Base-by-base conservation (phyloP, 2,329 filamentous ascomycete genomes). In the Zasmidium citrigriseum region DNA sequence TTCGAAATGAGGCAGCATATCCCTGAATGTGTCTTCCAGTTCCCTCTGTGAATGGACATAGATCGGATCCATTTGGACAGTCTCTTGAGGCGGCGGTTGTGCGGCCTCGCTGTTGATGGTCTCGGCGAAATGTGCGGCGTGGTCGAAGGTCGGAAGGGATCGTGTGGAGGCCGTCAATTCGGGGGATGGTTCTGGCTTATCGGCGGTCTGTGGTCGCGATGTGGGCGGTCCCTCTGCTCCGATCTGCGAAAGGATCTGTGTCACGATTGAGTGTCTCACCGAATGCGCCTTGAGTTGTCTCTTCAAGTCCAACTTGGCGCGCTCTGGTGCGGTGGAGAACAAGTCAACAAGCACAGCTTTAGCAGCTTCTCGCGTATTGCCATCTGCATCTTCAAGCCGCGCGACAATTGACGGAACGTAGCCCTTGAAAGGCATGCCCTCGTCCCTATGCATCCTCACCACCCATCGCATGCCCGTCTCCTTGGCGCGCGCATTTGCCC, bases 231-330 rank as follows among this genome's bases (percentile, higher is more conserved):
- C 57, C 45, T 78, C 75, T 23, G 88, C 84, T 5, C 83, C 84
- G 54, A 96, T 83, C 62, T 89, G 88, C 55, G 89, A 85, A 47
- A 93, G 83, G 61, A 98, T 95, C 62, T 89, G 88, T 56, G 87
- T 84, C 62, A 90, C 89, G 68, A 96, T 97, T 14, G 91, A 89
- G 61, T 91, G 91, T 46, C 93, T 86, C 51, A 98, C 91, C 69
- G 91, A 91, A 74, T 90, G 89, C 68, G 86, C 87, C 71, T 89
- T 88, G 59, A 98, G 80, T 75, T 96, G 91, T 71, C 86, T 89
- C 77, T 95, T 95, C 29, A 98, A 79, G 70, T 97, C 93, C 1
- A 89, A 89, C 73, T 96, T 96, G 51, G 93, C 93, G 57, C 87
- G 82, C 64, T 89, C 88, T 16, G 92, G 89, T 0, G 91, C 92